Evolutionary conservation across 139 green algal genomes (phyloP), one percentile per base, ranked within the genome.

Genomic region (Deuterostichococcus epilithicus): DNA sequence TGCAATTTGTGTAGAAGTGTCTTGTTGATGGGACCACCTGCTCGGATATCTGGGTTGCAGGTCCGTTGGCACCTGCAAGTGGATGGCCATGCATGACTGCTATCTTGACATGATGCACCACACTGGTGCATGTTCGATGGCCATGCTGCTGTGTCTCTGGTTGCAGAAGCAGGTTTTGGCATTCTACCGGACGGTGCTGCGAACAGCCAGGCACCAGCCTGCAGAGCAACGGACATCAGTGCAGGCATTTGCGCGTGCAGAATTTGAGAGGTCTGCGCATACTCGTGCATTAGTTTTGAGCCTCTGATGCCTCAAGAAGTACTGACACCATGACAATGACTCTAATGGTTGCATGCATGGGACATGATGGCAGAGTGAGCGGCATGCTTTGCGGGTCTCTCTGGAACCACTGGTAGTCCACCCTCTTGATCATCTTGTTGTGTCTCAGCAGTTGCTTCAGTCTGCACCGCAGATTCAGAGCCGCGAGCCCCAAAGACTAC

Each of bases 141-240:
- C 15, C 45, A 13, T 60, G 45, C 45, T 18, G 18, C 13, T 18
- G 15, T 26, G 18, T 13, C 45, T 60, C 63, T 30, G 35, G 18
- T 1, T 33, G 63, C 78, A 82, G 78, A 82, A 72, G 42, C 63
- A 82, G 37, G 78, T 82, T 2, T 32, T 82, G 44, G 39, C 42
- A 4, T 36, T 82, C 0, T 82, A 82, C 34, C 34, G 78, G 34
- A 65, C 28, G 13, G 66, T 78, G 25, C 8, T 78, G 2, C 63
- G 78, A 25, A 36, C 36, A 36, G 45, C 66, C 25, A 34, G 65
- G 5, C 44, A 65, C 26, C 38, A 6, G 37, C 25, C 25, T 26
- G 36, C 39, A 38, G 37, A 26, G 35, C 28, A 80, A 13, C 33
- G 38, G 1, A 30, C 42, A 1, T 1, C 37, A 28, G 75, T 80